Conservation (phyloP, 495 filamentous ascomycete genomes). For the Astrothelium macrocarpum region DNA sequence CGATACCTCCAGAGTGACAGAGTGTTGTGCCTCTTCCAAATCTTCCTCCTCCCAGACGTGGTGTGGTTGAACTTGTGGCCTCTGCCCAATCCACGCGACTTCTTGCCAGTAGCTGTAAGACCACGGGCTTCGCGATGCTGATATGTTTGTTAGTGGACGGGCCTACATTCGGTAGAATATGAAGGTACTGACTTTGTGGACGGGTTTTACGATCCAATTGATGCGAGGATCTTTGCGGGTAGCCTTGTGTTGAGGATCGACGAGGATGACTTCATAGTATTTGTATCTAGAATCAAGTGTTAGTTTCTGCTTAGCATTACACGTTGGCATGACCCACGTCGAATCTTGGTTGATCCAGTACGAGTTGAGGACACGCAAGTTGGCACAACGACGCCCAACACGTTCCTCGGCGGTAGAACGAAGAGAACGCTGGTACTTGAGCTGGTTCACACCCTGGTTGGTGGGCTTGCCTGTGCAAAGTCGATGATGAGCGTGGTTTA, state of each 20-base stretch:
- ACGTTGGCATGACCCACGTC: background rate
- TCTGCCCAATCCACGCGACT: constrained; percentile 96
- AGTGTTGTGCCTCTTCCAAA: constrained; percentile 99
- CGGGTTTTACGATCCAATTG: constrained; percentile 99
- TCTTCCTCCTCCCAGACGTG: constrained; percentile 86
- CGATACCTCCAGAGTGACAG: constrained; percentile 85
- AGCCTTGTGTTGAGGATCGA: constrained; percentile 99
- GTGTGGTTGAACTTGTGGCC: constrained; percentile 99
- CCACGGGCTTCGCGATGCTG: constrained; percentile 91
- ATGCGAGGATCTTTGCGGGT: constrained; percentile 97
- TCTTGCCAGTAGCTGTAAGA: constrained; percentile 97
- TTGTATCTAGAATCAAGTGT: constrained; percentile 65
- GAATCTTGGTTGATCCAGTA: constrained; percentile 99
- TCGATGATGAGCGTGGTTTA: background rate
- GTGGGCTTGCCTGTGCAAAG: constrained; percentile 78
- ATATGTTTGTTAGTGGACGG: constrained; percentile 13
- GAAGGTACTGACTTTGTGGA: constrained; percentile 66
- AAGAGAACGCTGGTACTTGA: constrained; percentile 99
- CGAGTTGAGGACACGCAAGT: constrained; percentile 97
- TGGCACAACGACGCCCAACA: constrained; percentile 96
- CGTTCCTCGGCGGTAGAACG: constrained; percentile 97
- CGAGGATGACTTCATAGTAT: constrained; percentile 99
- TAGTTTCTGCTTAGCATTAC: background rate
- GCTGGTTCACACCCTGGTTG: constrained; percentile 99
- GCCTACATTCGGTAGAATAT: background rate